Conservation (phyloP, 2,329 filamentous ascomycete genomes). For the Cercospora berteroae region DNA sequence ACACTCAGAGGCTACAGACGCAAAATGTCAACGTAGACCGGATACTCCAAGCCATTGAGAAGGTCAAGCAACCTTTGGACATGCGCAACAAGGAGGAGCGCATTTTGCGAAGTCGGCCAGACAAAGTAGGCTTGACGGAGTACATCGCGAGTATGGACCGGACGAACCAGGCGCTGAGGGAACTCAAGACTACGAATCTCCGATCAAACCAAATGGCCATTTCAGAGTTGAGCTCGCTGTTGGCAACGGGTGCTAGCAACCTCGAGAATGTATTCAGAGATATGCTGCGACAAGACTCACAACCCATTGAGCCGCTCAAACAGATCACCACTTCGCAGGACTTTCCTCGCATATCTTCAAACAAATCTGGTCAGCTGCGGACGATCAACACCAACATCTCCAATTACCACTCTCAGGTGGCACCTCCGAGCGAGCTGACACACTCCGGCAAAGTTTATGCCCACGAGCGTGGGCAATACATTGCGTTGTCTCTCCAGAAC, state of each 20-base stretch:
- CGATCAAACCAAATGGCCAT: conserved; percentile 89
- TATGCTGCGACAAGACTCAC: conserved; percentile 73
- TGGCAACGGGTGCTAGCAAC: conserved; percentile 76
- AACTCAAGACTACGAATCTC: conserved; percentile 87
- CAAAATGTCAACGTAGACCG: conserved; percentile 85
- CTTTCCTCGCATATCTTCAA: conserved; percentile 77
- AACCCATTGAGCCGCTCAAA: conserved; percentile 81
- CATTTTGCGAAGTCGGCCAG: conserved; percentile 76
- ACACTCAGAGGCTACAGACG: conserved; percentile 85
- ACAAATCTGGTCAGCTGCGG: conserved; percentile 71
- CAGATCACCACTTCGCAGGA: conserved; percentile 77
- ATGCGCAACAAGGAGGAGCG: conserved; percentile 88
- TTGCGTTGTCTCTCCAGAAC: conserved; percentile 79
- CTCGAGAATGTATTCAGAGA: conserved; percentile 82
- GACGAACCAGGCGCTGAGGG: conserved; percentile 75
- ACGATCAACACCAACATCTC: conserved; percentile 64
- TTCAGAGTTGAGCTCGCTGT: conserved; percentile 70
- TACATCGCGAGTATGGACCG: conserved; percentile 90
- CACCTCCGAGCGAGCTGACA: conserved; percentile 31
- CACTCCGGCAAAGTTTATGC: conserved; percentile 80
- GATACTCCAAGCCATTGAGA: conserved; percentile 82
- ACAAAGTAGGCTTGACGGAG: conserved; percentile 74
- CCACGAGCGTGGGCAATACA: conserved; percentile 80
- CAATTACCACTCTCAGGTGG: conserved; percentile 29
- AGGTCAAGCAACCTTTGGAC: conserved; percentile 84